Percentiles rank a stretch among this genome's conserved stretches.
These are phyloP conservation scores for Phaeoacremonium minimum DNA, from an alignment of 2,329 filamentous ascomycete genomes.

Conservation along the genomic window DNA sequence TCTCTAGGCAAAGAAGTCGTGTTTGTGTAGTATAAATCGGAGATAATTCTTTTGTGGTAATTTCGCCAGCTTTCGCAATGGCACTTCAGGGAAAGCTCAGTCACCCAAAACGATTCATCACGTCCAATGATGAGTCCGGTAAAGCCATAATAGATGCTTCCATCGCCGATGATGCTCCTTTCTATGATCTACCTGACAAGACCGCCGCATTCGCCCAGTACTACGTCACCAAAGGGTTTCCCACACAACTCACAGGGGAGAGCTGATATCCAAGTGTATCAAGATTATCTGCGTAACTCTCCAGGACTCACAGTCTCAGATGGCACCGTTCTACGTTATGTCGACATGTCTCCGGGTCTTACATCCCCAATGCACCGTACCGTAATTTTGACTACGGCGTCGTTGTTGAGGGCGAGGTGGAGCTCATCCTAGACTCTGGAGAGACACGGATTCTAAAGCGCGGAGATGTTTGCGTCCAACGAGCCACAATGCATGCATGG, in stretches of 20 bases:
- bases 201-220: slow-evolving; percentile 37
- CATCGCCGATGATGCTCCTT: slow-evolving; percentile 12
- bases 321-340: slow-evolving; percentile 37
- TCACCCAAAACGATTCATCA: slow-evolving; percentile 20
- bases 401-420: slow-evolving; percentile 42
- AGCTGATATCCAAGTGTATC: slow-evolving; percentile 40
- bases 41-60: too few relatives aligned
- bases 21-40: too few relatives aligned
- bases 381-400: slow-evolving; percentile 43
- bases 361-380: slow-evolving; percentile 40
- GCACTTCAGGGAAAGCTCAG: slow-evolving; percentile 8
- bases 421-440: slow-evolving; percentile 41
- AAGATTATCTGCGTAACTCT: slow-evolving; percentile 32
- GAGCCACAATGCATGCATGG: slow-evolving; percentile 41
- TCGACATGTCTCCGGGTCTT: slow-evolving; percentile 40
- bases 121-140: slow-evolving; percentile 26
- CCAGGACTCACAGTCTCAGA: slow-evolving; percentile 43
- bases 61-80: too few relatives aligned
- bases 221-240: slow-evolving; percentile 43
- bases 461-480: slow-evolving; percentile 44
- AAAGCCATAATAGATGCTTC: slow-evolving; percentile 25
- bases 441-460: slow-evolving; percentile 32
- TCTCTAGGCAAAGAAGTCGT: too few relatives aligned
- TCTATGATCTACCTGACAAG: neutral
- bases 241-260: slow-evolving; percentile 38